Evolutionary conservation across 1,284 basidiomycete species (phyloP), one percentile per base, ranked within the genome.

Genomic region (Phlebopus sp.): DNA sequence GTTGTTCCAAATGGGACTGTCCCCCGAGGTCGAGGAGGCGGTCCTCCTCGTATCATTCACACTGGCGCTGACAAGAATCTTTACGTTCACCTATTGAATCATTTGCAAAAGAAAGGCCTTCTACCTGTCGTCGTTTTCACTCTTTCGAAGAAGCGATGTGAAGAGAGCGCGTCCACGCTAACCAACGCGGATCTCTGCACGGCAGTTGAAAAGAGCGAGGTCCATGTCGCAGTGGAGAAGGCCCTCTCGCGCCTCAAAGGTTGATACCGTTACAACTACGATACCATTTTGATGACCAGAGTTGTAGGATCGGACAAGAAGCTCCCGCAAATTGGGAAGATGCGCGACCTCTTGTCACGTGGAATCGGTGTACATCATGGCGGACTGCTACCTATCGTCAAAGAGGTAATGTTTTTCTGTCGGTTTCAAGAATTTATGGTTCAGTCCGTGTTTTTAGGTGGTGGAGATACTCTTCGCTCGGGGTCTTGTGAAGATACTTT

Each of bases 361-460:
- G 97, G 97, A 30, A 95, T 99, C 46, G 97, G 95, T 10, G 90
- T 99, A 0, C 97, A 99, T 68, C 97, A 99, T 60, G 96, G 97
- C 37, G 97, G 97, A 5, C 75, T 99, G 6, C 73, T 99, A 3
- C 97, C 97, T 0, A 90, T 99, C 32, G 93, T 99, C 36, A 99
- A 99, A 74, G 92, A 97, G 79, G 93, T 91, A 47, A 32, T 50
- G 4, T 9, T 55, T 11, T 32, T 35, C 13, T 40, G 25, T 41
- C 13, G 21, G 10, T 2, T 15, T 25, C 32, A 18, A 39, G 37
- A 6, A 27, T 35, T 52, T 13, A 52, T 40, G 10, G 13, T 40
- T 44, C 31, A 19, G 3, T 25, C 29, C 13, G 32, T 7, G 14
- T 35, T 35, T 15, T 23, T 42, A 95, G 90, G 84, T 97, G 8